Conservation (phyloP, 1,284 basidiomycete genomes). For the Ustanciosporium gigantosporum region DNA sequence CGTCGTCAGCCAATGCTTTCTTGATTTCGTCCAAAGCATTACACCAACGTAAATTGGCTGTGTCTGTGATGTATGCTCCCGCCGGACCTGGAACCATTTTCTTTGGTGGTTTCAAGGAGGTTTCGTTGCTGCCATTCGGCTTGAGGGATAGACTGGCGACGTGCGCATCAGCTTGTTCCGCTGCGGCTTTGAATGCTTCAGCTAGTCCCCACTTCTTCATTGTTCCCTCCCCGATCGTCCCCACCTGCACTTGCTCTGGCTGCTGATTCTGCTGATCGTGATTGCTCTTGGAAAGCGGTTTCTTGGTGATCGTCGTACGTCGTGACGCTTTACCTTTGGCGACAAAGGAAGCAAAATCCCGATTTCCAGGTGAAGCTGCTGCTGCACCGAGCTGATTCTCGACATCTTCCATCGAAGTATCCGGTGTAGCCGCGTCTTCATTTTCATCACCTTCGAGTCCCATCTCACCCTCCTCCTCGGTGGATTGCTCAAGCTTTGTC, state of each 20-base stretch:
- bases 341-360: slow-evolving; percentile 28
- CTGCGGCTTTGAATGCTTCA: slow-evolving; percentile 28
- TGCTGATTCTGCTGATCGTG: too few species aligned
- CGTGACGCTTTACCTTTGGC: slow-evolving; percentile 29
- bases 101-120: slow-evolving; percentile 10
- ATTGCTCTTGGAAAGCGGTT: too few species aligned
- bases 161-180: too few species aligned
- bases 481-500: neutral
- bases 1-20: slow-evolving; percentile 26
- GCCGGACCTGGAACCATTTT: slow-evolving; percentile 50
- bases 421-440: neutral
- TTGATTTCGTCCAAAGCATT: slow-evolving; percentile 51
- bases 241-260: too few species aligned
- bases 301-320: slow-evolving; percentile 13
- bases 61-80: slow-evolving; percentile 49
- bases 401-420: slow-evolving; percentile 1
- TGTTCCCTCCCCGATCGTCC: slow-evolving; percentile 15
- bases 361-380: slow-evolving; percentile 5
- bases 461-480: too few species aligned
- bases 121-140: neutral
- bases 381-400: slow-evolving; percentile 10
- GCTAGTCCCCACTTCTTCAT: slow-evolving; percentile 32
- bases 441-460: too few species aligned
- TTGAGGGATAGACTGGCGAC: neutral
- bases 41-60: slow-evolving; percentile 50